Base-by-base conservation (phyloP, 108 stramenopile genomes). In the Fragilariopsis cylindrus region DNA sequence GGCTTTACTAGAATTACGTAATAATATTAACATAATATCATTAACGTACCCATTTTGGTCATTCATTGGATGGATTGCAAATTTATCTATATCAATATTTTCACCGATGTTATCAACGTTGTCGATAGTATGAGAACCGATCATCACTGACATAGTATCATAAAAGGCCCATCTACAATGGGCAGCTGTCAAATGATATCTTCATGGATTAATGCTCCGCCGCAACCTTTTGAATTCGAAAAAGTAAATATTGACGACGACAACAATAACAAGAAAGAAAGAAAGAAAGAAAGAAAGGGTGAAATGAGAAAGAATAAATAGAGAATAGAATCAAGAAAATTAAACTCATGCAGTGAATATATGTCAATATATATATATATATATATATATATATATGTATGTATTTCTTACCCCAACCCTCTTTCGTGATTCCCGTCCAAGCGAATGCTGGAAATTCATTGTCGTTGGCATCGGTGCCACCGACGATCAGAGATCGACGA, bases 121-220 rank as follows among this genome's bases (percentile, higher is more conserved):
- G 52, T 53, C 52, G 52, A 53, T 45, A 19, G 70, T 44, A 21
- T 72, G 60, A 11, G 75, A 72, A 58, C 83, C 83, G 15, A 30
- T 67, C 68, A n/a, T 53, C 15, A 53, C 15, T 53, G 12, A n/a
- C 52, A 53, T 53, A 12, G n/a, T 53, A 53, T 53, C 52, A n/a
- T 53, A 53, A 2, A 0, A 53, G 52, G 52, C 52, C 52, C 52
- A 53, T 53, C 15, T 12, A 49, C 60, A 62, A 49, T 73, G 72
- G 0, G 72, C 72, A 15, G 72, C 72, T 15, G 74, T 75, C 55
- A 75, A 42, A 57, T 16, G 53, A 75, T 68, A 45, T 75, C 74
- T 5, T 44, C 43, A 40, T 71, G 57, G 21, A 77, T 71, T 11
- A 77, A 52, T 5, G 76, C 48, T 8, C 56, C 76, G 11, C 76